A percentile compares a stretch with the other conserved stretches of the same genome.
Conservation (phyloP, 2,329 filamentous ascomycete genomes). For the Reticulascus tulasneorum region DNA sequence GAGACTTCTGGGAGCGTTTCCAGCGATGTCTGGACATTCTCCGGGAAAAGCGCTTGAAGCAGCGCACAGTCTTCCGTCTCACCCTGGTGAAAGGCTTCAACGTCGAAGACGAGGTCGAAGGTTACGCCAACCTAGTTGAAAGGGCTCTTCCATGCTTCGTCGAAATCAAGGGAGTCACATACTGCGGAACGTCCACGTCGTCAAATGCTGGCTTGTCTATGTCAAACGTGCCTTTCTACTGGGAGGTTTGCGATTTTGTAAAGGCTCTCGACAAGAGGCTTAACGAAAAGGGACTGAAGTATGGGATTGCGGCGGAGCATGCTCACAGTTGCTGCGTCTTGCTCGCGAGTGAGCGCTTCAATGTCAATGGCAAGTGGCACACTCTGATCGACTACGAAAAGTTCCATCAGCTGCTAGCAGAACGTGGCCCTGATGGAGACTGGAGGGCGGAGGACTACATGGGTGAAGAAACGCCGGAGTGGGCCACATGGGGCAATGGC, state of each 20-base stretch:
- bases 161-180: conserved; percentile 95
- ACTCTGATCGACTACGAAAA: conserved; percentile 85
- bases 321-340: conserved; percentile 92
- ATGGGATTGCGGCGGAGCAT: conserved; percentile 92
- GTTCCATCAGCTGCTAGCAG: conserved; percentile 82
- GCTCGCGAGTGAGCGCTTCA: conserved; percentile 78
- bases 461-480: conserved; percentile 78
- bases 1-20: conserved; percentile 98
- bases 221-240: conserved; percentile 95
- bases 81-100: conserved; percentile 99
- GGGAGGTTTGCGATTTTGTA: conserved; percentile 82
- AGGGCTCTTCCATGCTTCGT: conserved; percentile 86
- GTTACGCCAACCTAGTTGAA: conserved; percentile 86
- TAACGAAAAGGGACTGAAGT: conserved; percentile 65
- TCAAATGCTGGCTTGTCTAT: conserved; percentile 87
- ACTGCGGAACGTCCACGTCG: conserved; percentile 86
- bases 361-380: conserved; percentile 75
- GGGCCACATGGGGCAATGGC: conserved; percentile 91
- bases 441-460: conserved; percentile 92
- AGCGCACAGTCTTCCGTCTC: conserved; percentile 90
- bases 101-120: conserved; percentile 85
- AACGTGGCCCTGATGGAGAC: conserved; percentile 57
- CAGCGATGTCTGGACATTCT: conserved; percentile 86
- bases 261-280: conserved; percentile 68
- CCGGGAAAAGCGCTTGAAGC: conserved; percentile 73